Evolutionary conservation across 371 early-diverging fungal genomes (phyloP), one percentile per base, ranked within the genome.

Genomic region (Actinomortierella ambigua): DNA sequence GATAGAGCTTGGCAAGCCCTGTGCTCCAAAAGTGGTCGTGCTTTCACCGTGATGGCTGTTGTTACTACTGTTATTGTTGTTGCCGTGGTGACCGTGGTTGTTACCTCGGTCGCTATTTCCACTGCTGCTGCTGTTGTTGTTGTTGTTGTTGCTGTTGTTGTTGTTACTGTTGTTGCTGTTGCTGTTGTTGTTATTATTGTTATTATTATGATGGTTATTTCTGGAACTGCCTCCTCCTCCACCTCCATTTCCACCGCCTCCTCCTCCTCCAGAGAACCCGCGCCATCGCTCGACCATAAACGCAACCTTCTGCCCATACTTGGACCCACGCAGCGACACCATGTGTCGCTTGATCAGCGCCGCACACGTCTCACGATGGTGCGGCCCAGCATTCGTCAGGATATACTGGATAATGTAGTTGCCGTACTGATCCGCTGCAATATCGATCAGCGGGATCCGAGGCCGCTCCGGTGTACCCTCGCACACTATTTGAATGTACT

Each of bases 241-340:
- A 14, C 56, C 56, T n/a, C n/a, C n/a, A n/a, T n/a, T 4, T 34
- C 34, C 34, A 34, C 34, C 34, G 11, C 34, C 34, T 34, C 34
- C 34, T 11, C 34, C 34, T 6, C 11, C 11, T n/a, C 56, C 56
- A 0, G 61, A 50, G 55, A 59, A 63, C 17, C 66, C 73, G 17
- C 73, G 29, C 73, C 73, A 66, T 8, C 73, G 26, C 51, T 91
- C 92, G n/a, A 89, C 88, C 57, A 91, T 78, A 48, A 88, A 85
- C 26, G 92, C 92, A 17, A 91, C 92, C 27, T 90, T 85, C 69
- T 91, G 92, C 7, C 92, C 92, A 62, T 90, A 90, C 63, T 91
- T 91, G 20, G 88, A 86, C 41, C 89, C 88, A 49, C 89, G 80
- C n/a, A 90, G 78, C 6, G 85, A 82, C 6, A 85, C 82, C 78